A percentile compares a stretch with the other conserved stretches of the same genome.
Evolutionary conservation across 371 early-diverging fungal genomes (phyloP).

Genomic region (Actinomortierella wolfii): DNA sequence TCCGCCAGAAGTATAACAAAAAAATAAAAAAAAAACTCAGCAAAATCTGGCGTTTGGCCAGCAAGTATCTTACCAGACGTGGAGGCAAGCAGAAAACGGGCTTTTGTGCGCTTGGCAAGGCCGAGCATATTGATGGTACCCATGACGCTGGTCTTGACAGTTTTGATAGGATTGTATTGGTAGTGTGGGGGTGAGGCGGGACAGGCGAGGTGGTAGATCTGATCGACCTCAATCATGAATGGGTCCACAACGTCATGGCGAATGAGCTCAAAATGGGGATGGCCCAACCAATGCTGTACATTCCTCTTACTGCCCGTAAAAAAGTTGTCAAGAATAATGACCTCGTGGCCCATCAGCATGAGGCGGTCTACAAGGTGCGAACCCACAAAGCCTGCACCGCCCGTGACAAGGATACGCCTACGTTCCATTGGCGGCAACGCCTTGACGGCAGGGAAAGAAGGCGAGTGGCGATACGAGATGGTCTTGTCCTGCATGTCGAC

Average conservation of each 20-base stretch:
- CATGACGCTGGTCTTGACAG: slow-evolving; percentile 86
- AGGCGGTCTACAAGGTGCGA: slow-evolving; percentile 85
- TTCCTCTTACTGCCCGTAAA: slow-evolving; percentile 79
- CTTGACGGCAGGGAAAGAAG: slow-evolving; percentile 59
- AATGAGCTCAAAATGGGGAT: slow-evolving; percentile 87
- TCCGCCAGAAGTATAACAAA: slow-evolving; percentile 4
- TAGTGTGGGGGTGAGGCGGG: slow-evolving; percentile 92
- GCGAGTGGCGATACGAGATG: slow-evolving; percentile 52
- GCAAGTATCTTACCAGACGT: slow-evolving; percentile 70
- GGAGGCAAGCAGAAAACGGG: slow-evolving; percentile 80
- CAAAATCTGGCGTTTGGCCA: slow-evolving; percentile 1
- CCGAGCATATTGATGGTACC: slow-evolving; percentile 92
- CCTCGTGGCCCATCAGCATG: slow-evolving; percentile 89
- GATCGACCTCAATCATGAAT: slow-evolving; percentile 84
- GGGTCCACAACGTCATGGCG: slow-evolving; percentile 88
- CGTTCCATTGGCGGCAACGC: slow-evolving; percentile 57
- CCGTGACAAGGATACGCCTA: slow-evolving; percentile 86
- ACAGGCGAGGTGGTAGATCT: slow-evolving; percentile 87
- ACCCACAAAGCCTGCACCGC: slow-evolving; percentile 93
- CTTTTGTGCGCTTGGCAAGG: slow-evolving; percentile 84
- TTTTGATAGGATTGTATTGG: slow-evolving; percentile 88
- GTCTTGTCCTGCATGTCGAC: slow-evolving; percentile 42
- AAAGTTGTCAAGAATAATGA: slow-evolving; percentile 87
- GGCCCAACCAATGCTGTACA: slow-evolving; percentile 85
- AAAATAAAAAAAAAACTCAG: background rate